Conservation (phyloP, 345 rosid genomes). For the Aquilaria yunnanensis region DNA sequence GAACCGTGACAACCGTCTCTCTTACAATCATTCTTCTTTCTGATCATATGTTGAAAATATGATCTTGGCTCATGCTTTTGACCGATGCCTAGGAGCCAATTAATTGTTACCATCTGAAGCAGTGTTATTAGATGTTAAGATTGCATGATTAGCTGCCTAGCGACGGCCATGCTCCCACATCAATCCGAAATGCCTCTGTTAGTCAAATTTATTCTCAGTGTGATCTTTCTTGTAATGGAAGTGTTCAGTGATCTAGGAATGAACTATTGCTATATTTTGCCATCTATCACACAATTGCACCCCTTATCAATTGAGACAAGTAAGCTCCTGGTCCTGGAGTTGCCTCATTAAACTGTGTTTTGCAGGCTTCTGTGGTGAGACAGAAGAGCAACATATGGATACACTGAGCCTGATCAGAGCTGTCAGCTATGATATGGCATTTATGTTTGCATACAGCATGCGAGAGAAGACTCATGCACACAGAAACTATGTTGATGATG, state of each 20-base stretch:
- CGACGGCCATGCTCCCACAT: no score
- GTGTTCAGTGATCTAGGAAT: conserved; percentile 2
- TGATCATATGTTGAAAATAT: no score
- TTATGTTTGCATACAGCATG: conserved; percentile 98
- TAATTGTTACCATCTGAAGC: no score
- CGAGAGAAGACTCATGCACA: conserved; percentile 93
- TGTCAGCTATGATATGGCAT: conserved; percentile 93
- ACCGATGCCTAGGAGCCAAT: no score
- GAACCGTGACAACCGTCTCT: no score
- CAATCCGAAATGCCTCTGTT: no score
- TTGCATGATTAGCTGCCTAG: no score
- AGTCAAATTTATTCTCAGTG: no score
- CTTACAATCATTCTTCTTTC: no score
- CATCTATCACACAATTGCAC: not conserved
- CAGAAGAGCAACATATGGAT: conserved; percentile 81
- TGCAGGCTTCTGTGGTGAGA: conserved; percentile 91
- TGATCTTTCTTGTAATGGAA: not conserved
- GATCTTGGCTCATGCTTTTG: no score
- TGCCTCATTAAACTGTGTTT: conserved; percentile 1
- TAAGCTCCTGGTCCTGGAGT: conserved; percentile 1
- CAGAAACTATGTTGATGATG: conserved; percentile 62
- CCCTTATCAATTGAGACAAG: not conserved
- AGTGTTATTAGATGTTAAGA: no score
- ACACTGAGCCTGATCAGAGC: conserved; percentile 61
- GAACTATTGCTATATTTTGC: not conserved